Conservation (phyloP, 768 basidiomycete genomes). For the Aureoboletus auriporus region DNA sequence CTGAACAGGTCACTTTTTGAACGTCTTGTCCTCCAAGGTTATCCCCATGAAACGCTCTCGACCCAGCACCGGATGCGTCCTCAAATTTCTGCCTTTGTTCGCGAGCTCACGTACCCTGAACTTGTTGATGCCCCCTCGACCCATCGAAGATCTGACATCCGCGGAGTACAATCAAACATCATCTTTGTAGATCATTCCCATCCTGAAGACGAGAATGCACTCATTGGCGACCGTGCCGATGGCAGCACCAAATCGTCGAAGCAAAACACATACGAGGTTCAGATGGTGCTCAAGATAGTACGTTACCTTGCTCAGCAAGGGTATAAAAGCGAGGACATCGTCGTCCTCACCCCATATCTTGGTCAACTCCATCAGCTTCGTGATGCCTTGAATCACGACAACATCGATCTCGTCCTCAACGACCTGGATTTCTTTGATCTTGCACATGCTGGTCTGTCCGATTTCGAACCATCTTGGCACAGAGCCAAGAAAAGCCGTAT, state of each 20-base stretch:
- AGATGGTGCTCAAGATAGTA: slow-evolving; percentile 63
- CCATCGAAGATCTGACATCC: slow-evolving; percentile 42
- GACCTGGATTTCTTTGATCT: slow-evolving; percentile 61
- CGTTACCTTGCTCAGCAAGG: slow-evolving; percentile 66
- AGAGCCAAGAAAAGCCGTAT: slow-evolving; percentile 40
- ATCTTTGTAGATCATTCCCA: slow-evolving; percentile 58
- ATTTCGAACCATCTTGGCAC: slow-evolving; percentile 24
- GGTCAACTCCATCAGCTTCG: slow-evolving; percentile 55
- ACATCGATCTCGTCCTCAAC: slow-evolving; percentile 52
- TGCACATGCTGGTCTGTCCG: slow-evolving; percentile 48
- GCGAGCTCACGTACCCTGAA: slow-evolving; percentile 64
- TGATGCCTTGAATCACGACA: slow-evolving; percentile 39
- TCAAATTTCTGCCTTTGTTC: slow-evolving; percentile 60
- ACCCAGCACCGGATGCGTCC: slow-evolving; percentile 73
- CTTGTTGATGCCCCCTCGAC: slow-evolving; percentile 54
- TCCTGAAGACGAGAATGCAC: slow-evolving; percentile 46
- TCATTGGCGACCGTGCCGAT: slow-evolving; percentile 43
- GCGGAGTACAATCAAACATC: slow-evolving; percentile 53
- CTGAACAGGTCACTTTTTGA: slow-evolving; percentile 68
- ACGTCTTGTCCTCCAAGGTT: slow-evolving; percentile 55
- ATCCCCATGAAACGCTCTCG: slow-evolving; percentile 53
- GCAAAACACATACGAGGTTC: slow-evolving; percentile 54
- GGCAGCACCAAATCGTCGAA: slow-evolving; percentile 48
- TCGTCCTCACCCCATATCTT: slow-evolving; percentile 68
- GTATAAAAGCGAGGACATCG: slow-evolving; percentile 56